phyloP scores from a whole-genome alignment of 1,284 basidiomycete species.

The Heterobasidion occidentale region DNA sequence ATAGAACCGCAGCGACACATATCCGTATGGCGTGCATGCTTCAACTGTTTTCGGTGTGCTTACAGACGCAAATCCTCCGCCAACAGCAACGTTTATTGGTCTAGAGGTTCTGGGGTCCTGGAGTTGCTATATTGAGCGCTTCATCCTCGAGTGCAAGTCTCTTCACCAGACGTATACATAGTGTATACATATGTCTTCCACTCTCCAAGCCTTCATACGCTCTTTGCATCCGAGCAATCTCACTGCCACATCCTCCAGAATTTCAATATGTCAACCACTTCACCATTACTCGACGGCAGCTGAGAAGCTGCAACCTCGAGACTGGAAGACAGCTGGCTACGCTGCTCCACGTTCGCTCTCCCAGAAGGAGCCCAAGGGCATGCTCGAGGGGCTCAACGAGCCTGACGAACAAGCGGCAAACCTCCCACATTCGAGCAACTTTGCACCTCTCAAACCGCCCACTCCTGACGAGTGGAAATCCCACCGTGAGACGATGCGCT shows the following conservation, averaged over 20 bases:
- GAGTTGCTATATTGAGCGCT: too few relatives aligned
- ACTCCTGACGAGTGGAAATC: slow-evolving; percentile 44
- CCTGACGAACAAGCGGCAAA: slow-evolving; percentile 1
- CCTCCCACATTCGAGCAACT: slow-evolving; percentile 9
- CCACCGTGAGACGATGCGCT: slow-evolving; percentile 54
- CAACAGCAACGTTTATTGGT: too few relatives aligned
- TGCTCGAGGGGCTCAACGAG: slow-evolving; percentile 10
- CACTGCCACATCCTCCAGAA: slow-evolving; percentile 4
- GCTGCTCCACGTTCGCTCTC: slow-evolving; percentile 45
- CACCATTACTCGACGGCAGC: slow-evolving; percentile 20
- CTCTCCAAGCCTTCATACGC: slow-evolving; percentile 11
- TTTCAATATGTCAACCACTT: slow-evolving; percentile 10
- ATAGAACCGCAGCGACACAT: too few relatives aligned
- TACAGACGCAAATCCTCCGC: too few relatives aligned
- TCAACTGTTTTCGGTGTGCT: too few relatives aligned
- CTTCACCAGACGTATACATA: not conserved
- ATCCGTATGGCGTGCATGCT: too few relatives aligned
- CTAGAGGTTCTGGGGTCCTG: too few relatives aligned
- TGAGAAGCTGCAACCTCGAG: slow-evolving; percentile 15
- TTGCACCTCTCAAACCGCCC: slow-evolving; percentile 31
- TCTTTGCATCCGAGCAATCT: slow-evolving; percentile 4
- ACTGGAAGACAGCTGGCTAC: slow-evolving; percentile 43
- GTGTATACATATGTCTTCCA: not conserved
- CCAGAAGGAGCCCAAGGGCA: slow-evolving; percentile 45
- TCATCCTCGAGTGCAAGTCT: not conserved